Evolutionary conservation across 2,329 filamentous ascomycete genomes (phyloP).

Genomic region (Penicillium sclerotigenum): DNA sequence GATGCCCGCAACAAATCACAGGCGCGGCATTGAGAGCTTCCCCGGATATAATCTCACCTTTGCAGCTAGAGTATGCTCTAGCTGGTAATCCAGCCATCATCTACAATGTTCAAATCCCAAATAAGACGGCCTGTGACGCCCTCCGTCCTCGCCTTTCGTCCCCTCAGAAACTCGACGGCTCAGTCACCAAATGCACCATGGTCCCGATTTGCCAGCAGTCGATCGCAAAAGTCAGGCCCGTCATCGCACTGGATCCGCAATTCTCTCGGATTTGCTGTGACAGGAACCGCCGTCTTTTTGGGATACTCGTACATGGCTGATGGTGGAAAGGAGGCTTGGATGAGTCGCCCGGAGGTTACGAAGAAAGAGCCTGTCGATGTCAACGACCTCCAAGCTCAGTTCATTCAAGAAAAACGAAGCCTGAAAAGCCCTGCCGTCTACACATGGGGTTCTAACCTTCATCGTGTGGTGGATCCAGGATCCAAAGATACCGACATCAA

Average conservation of each 20-base stretch:
- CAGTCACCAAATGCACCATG: slow-evolving; percentile 22
- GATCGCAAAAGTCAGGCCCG: slow-evolving; percentile 12
- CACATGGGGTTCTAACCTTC: slow-evolving; percentile 85
- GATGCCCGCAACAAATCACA: slow-evolving; percentile 28
- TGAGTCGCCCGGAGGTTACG: slow-evolving; percentile 15
- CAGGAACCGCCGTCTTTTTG: slow-evolving; percentile 31
- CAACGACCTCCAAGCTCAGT: slow-evolving; percentile 77
- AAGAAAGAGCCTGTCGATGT: slow-evolving; percentile 23
- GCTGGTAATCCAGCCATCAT: neutral
- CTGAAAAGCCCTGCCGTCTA: slow-evolving; percentile 83
- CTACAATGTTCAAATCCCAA: slow-evolving; percentile 30
- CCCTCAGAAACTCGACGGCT: slow-evolving; percentile 15
- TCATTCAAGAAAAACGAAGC: slow-evolving; percentile 81
- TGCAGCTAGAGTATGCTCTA: slow-evolving; percentile 2
- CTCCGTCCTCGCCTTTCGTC: slow-evolving; percentile 21
- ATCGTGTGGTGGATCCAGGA: slow-evolving; percentile 79
- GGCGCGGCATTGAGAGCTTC: slow-evolving; percentile 13
- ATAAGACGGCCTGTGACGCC: slow-evolving; percentile 25
- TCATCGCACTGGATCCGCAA: slow-evolving; percentile 31
- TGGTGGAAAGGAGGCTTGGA: slow-evolving; percentile 17
- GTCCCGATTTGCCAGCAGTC: slow-evolving; percentile 32
- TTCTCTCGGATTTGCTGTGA: slow-evolving; percentile 31
- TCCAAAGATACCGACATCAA: slow-evolving; percentile 76
- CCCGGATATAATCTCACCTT: slow-evolving; percentile 7
- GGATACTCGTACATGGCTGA: slow-evolving; percentile 32